Evolutionary conservation across 2,329 filamentous ascomycete species (phyloP).

Genomic region (Penicillium sp.): DNA sequence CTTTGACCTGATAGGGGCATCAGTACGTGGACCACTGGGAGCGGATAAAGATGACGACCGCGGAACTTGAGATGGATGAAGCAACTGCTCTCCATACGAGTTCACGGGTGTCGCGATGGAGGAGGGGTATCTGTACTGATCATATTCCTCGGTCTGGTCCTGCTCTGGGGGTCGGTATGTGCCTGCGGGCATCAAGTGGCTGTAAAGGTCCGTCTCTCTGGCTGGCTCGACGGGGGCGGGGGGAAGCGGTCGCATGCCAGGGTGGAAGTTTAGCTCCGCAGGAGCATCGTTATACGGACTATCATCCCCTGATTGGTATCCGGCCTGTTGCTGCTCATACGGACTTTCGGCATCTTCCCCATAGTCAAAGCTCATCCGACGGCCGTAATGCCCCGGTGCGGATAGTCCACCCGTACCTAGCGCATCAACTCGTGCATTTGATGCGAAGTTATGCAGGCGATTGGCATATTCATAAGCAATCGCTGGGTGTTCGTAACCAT

Average conservation of each 20-base stretch:
- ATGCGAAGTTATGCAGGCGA: slow-evolving; percentile 51
- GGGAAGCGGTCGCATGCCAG: slow-evolving; percentile 63
- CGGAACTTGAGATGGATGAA: slow-evolving; percentile 48
- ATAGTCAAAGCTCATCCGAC: slow-evolving; percentile 84
- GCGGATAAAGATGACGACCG: slow-evolving; percentile 78
- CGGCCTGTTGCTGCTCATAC: slow-evolving; percentile 49
- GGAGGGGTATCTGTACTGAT: slow-evolving; percentile 34
- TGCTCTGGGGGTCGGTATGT: slow-evolving; percentile 53
- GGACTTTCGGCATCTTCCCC: slow-evolving; percentile 73
- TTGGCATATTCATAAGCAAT: slow-evolving; percentile 50
- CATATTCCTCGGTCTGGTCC: slow-evolving; percentile 33
- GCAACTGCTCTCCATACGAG: slow-evolving; percentile 44
- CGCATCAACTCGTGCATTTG: slow-evolving; percentile 71
- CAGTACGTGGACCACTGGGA: slow-evolving; percentile 69
- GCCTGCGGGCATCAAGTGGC: slow-evolving; percentile 48
- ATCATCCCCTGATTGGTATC: slow-evolving; percentile 50
- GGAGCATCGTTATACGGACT: slow-evolving; percentile 67
- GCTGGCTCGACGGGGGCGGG: slow-evolving; percentile 56
- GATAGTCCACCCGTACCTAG: slow-evolving; percentile 85
- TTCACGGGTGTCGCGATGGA: slow-evolving; percentile 44
- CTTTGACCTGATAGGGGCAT: slow-evolving; percentile 82
- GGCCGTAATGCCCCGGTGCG: slow-evolving; percentile 57
- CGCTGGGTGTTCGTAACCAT: slow-evolving; percentile 33
- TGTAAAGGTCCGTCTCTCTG: slow-evolving; percentile 39
- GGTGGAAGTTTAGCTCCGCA: slow-evolving; percentile 90